Evolutionary conservation across 2,329 filamentous ascomycete species (phyloP).

Genomic region (Grosmannia clavigera): DNA sequence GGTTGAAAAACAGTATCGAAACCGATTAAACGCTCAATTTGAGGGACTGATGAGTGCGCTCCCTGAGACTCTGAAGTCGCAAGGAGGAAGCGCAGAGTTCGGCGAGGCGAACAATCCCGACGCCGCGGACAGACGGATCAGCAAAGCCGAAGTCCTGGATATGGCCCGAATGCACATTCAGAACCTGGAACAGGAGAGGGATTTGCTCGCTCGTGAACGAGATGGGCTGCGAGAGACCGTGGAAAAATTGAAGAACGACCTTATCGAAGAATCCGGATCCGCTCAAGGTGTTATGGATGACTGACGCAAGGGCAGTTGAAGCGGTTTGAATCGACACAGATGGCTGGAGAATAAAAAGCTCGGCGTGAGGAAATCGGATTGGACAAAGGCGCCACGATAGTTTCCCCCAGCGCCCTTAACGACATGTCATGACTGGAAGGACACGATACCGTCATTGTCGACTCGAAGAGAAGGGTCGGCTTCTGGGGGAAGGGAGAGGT

Average conservation of each 20-base stretch:
- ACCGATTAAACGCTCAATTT: conserved; percentile 12
- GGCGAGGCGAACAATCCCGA: conserved; percentile 7
- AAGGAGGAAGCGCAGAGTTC: background rate
- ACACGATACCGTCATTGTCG: background rate
- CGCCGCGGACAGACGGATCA: conserved; percentile 18
- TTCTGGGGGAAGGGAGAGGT: background rate
- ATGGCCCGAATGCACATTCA: conserved; percentile 22
- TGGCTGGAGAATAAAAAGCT: background rate
- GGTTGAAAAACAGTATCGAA: conserved; percentile 13
- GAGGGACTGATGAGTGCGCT: conserved; percentile 11
- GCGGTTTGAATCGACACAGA: background rate
- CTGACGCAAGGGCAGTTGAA: background rate
- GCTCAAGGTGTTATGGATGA: background rate
- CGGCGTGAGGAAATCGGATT: background rate
- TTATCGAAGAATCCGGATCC: background rate
- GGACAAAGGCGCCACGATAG: background rate
- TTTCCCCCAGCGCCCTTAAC: background rate
- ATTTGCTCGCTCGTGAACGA: conserved; percentile 18
- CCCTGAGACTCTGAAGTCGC: conserved; percentile 5
- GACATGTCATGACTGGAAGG: background rate
- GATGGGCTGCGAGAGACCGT: conserved; percentile 14
- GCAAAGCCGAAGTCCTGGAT: conserved; percentile 25
- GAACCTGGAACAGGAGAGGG: conserved; percentile 19
- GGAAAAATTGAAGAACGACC: conserved; percentile 7
- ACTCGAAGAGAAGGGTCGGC: background rate